These are phyloP conservation scores for Haplosporangium sp. DNA, from an alignment of 371 early-diverging fungal species.

Conservation along the genomic window DNA sequence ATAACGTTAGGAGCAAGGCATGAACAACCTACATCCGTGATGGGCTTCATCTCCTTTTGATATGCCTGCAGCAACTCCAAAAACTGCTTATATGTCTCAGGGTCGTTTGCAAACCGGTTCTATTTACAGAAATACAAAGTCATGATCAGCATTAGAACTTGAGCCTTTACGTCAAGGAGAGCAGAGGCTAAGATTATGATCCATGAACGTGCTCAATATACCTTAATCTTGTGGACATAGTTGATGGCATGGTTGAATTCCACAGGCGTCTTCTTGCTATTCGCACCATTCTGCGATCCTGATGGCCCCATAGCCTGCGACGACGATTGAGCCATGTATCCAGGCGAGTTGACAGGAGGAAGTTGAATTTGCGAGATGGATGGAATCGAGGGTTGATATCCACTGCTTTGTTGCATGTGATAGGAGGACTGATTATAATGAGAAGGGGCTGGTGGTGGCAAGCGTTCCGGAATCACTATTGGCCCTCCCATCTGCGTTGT, in stretches of 20 bases:
- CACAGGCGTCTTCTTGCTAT: conserved; percentile 66
- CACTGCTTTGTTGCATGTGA: conserved; percentile 46
- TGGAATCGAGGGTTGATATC: conserved; percentile 51
- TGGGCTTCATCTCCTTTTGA: conserved; percentile 90
- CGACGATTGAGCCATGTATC: conserved; percentile 45
- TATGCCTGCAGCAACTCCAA: conserved; percentile 95
- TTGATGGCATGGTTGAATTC: conserved; percentile 96
- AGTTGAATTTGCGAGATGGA: conserved; percentile 54
- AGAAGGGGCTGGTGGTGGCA: conserved; percentile 52
- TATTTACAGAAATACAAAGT: conserved; percentile 32
- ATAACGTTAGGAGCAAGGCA: neutral
- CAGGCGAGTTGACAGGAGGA: conserved; percentile 53
- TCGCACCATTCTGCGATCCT: conserved; percentile 43
- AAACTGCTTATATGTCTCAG: conserved; percentile 94
- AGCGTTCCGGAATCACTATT: conserved; percentile 51
- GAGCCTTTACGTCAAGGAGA: too few relatives aligned
- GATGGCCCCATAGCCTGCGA: conserved; percentile 41
- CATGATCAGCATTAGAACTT: too few relatives aligned
- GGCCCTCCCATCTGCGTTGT: conserved; percentile 64
- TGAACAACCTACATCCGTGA: conserved; percentile 74
- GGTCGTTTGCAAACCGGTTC: conserved; percentile 87
- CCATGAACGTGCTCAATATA: conserved; percentile 24
- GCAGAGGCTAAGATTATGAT: too few relatives aligned
- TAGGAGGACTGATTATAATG: conserved; percentile 48
- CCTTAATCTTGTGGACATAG: conserved; percentile 96